Conservation (phyloP, 2,329 filamentous ascomycete genomes). For the Colletotrichum abscissum region DNA sequence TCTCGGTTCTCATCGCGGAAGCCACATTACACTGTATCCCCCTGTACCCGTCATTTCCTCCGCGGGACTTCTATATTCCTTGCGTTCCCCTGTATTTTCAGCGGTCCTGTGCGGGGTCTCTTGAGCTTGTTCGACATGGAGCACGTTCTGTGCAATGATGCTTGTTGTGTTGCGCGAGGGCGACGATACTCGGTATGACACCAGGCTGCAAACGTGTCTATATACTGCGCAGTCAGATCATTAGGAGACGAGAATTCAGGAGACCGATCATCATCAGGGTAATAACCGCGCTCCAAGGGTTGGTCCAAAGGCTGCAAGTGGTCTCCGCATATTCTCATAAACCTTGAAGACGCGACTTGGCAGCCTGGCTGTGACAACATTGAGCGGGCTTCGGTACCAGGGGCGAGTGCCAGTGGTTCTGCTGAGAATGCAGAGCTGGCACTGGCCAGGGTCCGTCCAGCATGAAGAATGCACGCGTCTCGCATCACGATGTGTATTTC, state of each 20-base stretch:
- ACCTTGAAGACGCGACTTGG: slow-evolving; percentile 4
- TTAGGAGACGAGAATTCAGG: neutral
- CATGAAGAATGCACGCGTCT: slow-evolving; percentile 11
- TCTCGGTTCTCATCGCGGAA: neutral
- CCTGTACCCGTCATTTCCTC: neutral
- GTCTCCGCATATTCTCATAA: neutral
- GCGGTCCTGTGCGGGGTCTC: neutral
- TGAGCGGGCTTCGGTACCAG: slow-evolving; percentile 2
- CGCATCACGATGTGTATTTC: slow-evolving; percentile 3
- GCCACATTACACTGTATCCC: slow-evolving; percentile 9
- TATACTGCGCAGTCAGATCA: neutral
- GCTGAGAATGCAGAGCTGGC: slow-evolving; percentile 6
- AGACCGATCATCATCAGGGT: slow-evolving; percentile 1
- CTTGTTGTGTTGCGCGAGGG: neutral
- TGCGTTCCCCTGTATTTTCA: neutral
- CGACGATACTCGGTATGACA: neutral
- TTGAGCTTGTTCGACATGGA: slow-evolving; percentile 14
- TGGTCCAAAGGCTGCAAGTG: neutral
- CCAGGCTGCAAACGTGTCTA: neutral
- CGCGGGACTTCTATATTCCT: neutral
- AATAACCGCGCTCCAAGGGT: neutral
- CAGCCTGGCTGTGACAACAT: slow-evolving; percentile 12
- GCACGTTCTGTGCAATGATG: neutral
- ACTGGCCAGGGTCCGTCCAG: neutral
- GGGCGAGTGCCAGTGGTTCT: neutral